Base-by-base conservation (phyloP, 495 filamentous ascomycete genomes). In the Aspergillus sclerotiicarbonarius region DNA sequence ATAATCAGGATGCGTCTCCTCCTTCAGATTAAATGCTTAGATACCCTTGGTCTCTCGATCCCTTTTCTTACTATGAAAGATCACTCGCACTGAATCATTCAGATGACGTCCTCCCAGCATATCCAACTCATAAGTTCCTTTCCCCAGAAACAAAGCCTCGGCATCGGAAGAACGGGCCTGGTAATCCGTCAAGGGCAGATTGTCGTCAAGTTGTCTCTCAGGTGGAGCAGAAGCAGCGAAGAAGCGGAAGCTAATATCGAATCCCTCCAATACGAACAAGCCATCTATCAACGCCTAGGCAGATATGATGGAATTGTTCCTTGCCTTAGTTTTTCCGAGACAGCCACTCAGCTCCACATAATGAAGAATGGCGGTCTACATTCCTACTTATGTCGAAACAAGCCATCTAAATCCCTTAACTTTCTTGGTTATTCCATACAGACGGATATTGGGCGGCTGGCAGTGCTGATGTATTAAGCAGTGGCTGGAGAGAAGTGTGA, bases 291-390 rank as follows among this genome's bases (percentile, higher is more conserved):
- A n/a, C 62, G 57, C n/a, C 31, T 65, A 18, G 41, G 21, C 30
- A 39, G 54, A 20, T 59, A 47, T 21, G 55, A 56, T 9, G 66
- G 58, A 20, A 53, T 64, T 53, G 66, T 68, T 13, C 51, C 53
- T 4, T 60, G 32, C 37, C 29, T 63, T 30, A 53, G 44, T 41
- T 60, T 56, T 30, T 59, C 53, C 4, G 41, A 48, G 7, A 55
- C 49, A 29, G n/a, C 59, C 16, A 65, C 51, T 13, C 16, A 56
- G 53, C 56, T 63, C 25, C 25, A 12, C 18, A 30, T 57, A 1
- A 67, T 65, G 63, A 48, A 59, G 48, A 63, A 66, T 58, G 63
- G 68, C 16, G 57, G 66, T 39, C 60, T 67, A 47, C 61, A 54
- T 25, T 50, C 45, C 5, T 67, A 68, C 25, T 46, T 65, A 9